Evolutionary conservation across 176 grass and related monocot genomes (phyloP).

Genomic region (Pharus latifolius): DNA sequence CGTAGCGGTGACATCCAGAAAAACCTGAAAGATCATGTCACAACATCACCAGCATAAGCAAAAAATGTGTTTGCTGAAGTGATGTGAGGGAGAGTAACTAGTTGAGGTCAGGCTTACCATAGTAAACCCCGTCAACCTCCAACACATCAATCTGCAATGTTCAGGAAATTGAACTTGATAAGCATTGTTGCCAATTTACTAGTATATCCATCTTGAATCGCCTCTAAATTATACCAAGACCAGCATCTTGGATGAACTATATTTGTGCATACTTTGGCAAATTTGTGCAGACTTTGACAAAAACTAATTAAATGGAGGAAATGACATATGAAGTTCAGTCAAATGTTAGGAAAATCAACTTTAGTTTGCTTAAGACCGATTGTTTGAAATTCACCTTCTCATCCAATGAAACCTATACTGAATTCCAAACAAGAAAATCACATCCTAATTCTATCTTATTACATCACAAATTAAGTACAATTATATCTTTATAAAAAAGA

Average conservation of each 20-base stretch:
- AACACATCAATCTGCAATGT: slow-evolving; percentile 85
- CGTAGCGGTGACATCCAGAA: slow-evolving; percentile 89
- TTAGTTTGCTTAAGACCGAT: not conserved
- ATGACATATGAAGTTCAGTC: not conserved
- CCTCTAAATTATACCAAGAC: not conserved
- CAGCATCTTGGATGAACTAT: not conserved
- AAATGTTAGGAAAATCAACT: not conserved
- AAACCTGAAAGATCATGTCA: slow-evolving; percentile 49
- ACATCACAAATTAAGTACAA: not conserved
- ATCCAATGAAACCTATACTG: not conserved
- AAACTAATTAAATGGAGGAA: not conserved
- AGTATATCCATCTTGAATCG: not conserved
- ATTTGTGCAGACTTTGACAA: not conserved
- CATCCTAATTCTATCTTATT: not conserved
- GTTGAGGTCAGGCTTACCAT: slow-evolving; percentile 32
- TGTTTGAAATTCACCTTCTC: not conserved
- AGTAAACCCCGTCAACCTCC: slow-evolving; percentile 82
- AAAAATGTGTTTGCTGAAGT: not conserved
- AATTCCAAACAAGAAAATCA: not conserved
- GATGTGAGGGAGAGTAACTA: not conserved
- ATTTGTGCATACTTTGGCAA: not conserved
- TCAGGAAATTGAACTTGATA: slow-evolving; percentile 8
- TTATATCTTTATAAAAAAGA: not conserved
- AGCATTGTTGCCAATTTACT: not conserved
- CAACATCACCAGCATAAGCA: not conserved